Percentiles rank a stretch among this genome's conserved stretches.
Evolutionary conservation across 1,284 basidiomycete species (phyloP).

Genomic region (Irpex rosettiformis): DNA sequence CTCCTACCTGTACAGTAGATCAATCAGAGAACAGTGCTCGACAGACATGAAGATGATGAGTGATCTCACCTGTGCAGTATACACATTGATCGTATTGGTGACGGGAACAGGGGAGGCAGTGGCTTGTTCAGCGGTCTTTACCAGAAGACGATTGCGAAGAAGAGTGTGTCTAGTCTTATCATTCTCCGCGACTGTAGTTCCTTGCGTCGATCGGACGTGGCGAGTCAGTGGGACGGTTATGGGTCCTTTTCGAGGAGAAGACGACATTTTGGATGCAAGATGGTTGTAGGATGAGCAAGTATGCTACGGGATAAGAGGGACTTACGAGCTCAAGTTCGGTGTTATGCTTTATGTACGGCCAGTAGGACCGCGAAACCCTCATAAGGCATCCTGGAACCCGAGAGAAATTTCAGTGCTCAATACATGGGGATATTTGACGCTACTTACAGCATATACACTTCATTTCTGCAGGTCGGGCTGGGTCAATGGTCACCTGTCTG

Average conservation of each 20-base stretch:
- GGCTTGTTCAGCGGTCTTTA: background rate
- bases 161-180: slow-evolving; percentile 13
- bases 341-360: no score
- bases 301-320: no score
- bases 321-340: no score
- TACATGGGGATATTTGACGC: no score
- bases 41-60: background rate
- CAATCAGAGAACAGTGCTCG: background rate
- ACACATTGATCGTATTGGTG: slow-evolving; percentile 13
- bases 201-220: slow-evolving; percentile 11
- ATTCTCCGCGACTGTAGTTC: background rate
- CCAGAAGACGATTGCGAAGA: background rate
- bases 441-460: no score
- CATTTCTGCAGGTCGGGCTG: no score
- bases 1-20: slow-evolving; percentile 2
- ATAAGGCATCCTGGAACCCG: no score
- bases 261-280: background rate
- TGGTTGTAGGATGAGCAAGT: background rate
- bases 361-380: no score
- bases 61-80: slow-evolving; percentile 13
- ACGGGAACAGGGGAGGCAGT: slow-evolving; percentile 4
- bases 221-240: slow-evolving; percentile 13
- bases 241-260: slow-evolving; percentile 10
- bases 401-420: no score
- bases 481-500: no score